Base-by-base conservation (phyloP, 1,284 basidiomycete genomes). In the Ustilago tritici region DNA sequence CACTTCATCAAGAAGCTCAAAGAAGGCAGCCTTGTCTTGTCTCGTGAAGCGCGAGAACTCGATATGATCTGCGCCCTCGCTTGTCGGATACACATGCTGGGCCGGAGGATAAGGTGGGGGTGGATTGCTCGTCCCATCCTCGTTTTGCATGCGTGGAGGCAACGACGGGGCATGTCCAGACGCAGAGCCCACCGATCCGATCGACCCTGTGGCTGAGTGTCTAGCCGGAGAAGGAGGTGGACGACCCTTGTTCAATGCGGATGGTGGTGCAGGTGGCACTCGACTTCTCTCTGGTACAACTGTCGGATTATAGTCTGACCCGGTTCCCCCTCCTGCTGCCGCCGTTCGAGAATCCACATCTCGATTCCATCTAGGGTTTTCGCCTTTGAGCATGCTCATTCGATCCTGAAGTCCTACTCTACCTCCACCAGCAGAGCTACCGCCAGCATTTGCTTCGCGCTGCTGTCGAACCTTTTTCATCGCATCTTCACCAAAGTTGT, bases 11-110 rank as follows among this genome's bases (percentile, higher is more conserved):
- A 85, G 72, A 15, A 83, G 61, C 17, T 59, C 61, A 41, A 82
- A 83, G 64, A 83, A 84, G 32, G 78, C 80, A 11, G 69, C 56
- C 53, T 84, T 82, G 61, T 84, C 81, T 19, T 67, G 55, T n/a
- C 66, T 68, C 11, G 75, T 76, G 61, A 84, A 82, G 28, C 65
- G 70, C 9, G 81, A 80, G 60, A 84, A 82, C 43, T 80, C 66
- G 55, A 82, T 74, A 35, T 80, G 65, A 2, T 61, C 63, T 34
- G 62, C 12, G 9, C 57, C 61, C 11, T 64, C 34, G 32, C 52
- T 61, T 2, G 76, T 67, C 2, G 71, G 67, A 15, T 61, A 69
- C 5, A 53, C 56, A 40, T 72, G 66, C 10, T 72, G 35, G 17
- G 55, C 38, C n/a, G 76, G 63, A 0, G 68, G 67, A 40, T 81